A percentile compares a stretch with the other conserved stretches of the same genome.
Evolutionary conservation across 2,329 filamentous ascomycete species (phyloP).

Genomic region (Pseudogymnoascus sp.): DNA sequence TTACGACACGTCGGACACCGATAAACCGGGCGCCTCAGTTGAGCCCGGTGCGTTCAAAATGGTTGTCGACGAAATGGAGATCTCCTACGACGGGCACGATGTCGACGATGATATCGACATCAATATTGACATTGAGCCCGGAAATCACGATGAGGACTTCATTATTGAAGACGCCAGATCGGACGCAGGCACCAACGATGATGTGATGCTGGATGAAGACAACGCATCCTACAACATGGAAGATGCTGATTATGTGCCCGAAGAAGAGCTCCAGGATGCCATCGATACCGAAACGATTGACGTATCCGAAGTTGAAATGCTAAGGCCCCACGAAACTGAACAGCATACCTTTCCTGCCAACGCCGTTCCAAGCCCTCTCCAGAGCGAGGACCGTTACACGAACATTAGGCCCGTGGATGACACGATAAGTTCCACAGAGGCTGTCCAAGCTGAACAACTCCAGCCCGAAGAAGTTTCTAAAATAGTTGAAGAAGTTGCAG

Average conservation of each 20-base stretch:
- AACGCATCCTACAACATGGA: slow-evolving; percentile 34
- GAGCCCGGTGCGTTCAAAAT: slow-evolving; percentile 15
- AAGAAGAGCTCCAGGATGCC: slow-evolving; percentile 21
- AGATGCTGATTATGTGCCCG: slow-evolving; percentile 24
- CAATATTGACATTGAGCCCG: slow-evolving; percentile 46
- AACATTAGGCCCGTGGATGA: not conserved
- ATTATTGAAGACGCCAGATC: slow-evolving; percentile 45
- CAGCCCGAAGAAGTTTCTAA: not conserved
- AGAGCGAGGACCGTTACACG: slow-evolving; percentile 1
- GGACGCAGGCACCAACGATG: slow-evolving; percentile 36
- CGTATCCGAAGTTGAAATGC: not conserved
- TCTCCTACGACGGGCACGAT: slow-evolving; percentile 40
- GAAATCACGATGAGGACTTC: slow-evolving; percentile 43
- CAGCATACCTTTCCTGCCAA: slow-evolving; percentile 1
- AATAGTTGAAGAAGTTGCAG: not conserved
- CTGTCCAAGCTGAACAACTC: not conserved
- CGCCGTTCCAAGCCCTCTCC: not conserved
- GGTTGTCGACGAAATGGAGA: slow-evolving; percentile 45
- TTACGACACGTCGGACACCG: not conserved
- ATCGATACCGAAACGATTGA: slow-evolving; percentile 7
- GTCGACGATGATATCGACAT: slow-evolving; percentile 49
- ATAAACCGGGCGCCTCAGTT: not conserved
- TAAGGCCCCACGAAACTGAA: not conserved
- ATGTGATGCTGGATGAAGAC: slow-evolving; percentile 39
- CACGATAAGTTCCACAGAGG: not conserved